Evolutionary conservation across 2,329 filamentous ascomycete species (phyloP), one percentile per base, ranked within the genome.

Genomic region (Phialophora macrospora): DNA sequence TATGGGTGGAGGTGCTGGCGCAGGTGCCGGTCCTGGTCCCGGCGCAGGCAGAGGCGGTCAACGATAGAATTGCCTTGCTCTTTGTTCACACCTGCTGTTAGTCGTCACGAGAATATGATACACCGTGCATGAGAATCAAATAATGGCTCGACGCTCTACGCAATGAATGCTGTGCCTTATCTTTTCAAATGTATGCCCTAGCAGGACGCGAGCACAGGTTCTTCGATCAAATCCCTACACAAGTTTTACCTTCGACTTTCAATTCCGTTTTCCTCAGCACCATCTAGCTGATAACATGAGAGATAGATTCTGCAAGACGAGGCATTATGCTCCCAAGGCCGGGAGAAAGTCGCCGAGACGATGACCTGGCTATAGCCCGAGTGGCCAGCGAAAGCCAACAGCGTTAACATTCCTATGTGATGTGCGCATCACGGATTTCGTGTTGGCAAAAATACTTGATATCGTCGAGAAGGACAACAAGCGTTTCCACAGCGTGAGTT

Each of bases 1-100:
- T 76, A 89, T 90, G 87, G 87, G 87, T 54, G 85, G 59, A 62
- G 64, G 84, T 63, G 79, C 78, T 70, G 82, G 81, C 65, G 83
- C 81, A 63, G 75, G 72, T 14, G 65, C 71, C 32, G 70, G 72
- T 66, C 73, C 55, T 24, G 75, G 74, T 51, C 63, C 66, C 55
- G 68, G 68, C 32, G 67, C 61, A 55, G 71, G 69, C 12, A 59
- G 69, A 62, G 65, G 66, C 17, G 65, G 60, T 20, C 63, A 63
- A 58, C 60, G 52, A 61, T 67, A 57, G 32, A 44, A 41, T 7
- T 44, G 17, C 24, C 8, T 56, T 38, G 54, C 30, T 14, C 46
- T 41, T 34, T 17, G 32, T 32, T 20, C 64, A n/a, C 17, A 30
- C 28, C 28, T 55, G 28, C 12, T n/a, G 9, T 26, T 63, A 64